Evolutionary conservation across 129 eudicot species (phyloP).

Genomic region (Heracleum sosnowskyi): DNA sequence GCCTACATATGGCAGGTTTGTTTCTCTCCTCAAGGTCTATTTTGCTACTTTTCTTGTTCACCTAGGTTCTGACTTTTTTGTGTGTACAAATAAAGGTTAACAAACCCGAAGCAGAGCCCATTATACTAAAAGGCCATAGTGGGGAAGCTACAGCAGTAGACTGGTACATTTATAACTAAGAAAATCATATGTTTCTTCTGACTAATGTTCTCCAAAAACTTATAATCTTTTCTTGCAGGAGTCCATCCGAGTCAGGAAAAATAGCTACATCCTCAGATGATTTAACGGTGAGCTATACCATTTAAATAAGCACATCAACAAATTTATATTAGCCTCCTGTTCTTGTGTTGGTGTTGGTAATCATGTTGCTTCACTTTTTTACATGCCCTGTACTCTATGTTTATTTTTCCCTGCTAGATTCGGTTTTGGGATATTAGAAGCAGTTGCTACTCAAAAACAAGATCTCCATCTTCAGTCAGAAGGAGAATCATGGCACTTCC

Average conservation of each 20-base stretch:
- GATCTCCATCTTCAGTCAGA: conserved; percentile 61
- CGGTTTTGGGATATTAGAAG: conserved; percentile 66
- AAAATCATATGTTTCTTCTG: not conserved
- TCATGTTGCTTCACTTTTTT: not conserved
- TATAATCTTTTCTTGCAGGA: conserved; percentile 36
- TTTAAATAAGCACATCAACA: not conserved
- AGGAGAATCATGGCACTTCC: conserved; percentile 52
- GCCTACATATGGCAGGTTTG: conserved; percentile 91
- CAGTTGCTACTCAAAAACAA: conserved; percentile 54
- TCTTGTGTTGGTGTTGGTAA: not conserved
- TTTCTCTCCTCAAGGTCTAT: not conserved
- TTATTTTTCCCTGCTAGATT: conserved; percentile 33
- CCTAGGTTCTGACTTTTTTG: not conserved
- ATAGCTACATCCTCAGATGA: conserved; percentile 92
- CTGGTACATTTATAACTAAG: conserved; percentile 42
- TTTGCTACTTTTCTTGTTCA: not conserved
- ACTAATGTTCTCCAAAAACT: not conserved
- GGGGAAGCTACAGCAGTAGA: conserved; percentile 91
- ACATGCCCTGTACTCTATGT: not conserved
- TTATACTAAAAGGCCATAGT: conserved; percentile 53
- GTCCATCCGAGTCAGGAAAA: conserved; percentile 59
- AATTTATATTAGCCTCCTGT: not conserved
- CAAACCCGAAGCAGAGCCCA: conserved; percentile 54
- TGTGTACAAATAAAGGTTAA: conserved; percentile 40
- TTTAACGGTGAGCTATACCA: conserved; percentile 53